A percentile compares a stretch with the other conserved stretches of the same genome.
Evolutionary conservation across 768 basidiomycete species (phyloP).

Genomic region (Suillus sp.): DNA sequence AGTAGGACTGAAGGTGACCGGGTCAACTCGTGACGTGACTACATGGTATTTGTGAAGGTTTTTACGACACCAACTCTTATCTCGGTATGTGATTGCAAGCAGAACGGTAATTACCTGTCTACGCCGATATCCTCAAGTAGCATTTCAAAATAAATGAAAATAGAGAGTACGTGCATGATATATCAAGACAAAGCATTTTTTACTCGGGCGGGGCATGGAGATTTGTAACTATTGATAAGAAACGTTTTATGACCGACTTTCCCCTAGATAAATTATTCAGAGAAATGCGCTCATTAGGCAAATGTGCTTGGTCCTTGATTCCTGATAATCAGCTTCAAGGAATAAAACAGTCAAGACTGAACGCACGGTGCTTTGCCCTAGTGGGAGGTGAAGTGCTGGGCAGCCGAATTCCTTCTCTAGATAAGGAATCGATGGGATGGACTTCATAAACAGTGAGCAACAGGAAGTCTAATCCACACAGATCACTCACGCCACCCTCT

Average conservation of each 20-base stretch:
- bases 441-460: slow-evolving; percentile 45
- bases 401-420: slow-evolving; percentile 91
- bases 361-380: slow-evolving; percentile 87
- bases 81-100: not conserved
- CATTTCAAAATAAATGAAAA: not conserved
- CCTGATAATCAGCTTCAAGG: not conserved
- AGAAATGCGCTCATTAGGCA: slow-evolving; percentile 92
- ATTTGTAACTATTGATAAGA: slow-evolving; percentile 44
- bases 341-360: slow-evolving; percentile 4
- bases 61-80: too few species aligned
- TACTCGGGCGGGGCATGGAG: not conserved
- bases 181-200: not conserved
- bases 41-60: too few species aligned
- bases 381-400: slow-evolving; percentile 88
- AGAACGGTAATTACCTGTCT: not conserved
- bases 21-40: too few species aligned
- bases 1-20: too few species aligned
- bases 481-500: slow-evolving; percentile 81
- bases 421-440: slow-evolving; percentile 92
- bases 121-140: not conserved
- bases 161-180: not conserved
- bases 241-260: slow-evolving; percentile 75
- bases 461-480: not conserved
- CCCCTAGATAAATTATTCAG: slow-evolving; percentile 79
- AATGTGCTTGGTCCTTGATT: slow-evolving; percentile 82